phyloP scores from a whole-genome alignment of 2,329 filamentous ascomycete genomes.

The Arthrobotrys entomopaga region DNA sequence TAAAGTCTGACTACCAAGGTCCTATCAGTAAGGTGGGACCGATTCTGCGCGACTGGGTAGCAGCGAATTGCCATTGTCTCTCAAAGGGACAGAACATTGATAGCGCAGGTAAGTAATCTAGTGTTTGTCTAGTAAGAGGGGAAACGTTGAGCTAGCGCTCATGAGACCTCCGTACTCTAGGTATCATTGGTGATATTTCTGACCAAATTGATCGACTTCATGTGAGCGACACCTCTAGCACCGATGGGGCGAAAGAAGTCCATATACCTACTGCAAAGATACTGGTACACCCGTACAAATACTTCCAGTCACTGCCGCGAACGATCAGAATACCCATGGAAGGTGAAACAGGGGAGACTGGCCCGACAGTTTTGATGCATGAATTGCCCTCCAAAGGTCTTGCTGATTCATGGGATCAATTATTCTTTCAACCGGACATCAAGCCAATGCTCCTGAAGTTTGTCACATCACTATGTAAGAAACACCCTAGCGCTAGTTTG shows the following conservation, averaged over 20 bases:
- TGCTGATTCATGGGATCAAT: constrained; percentile 40
- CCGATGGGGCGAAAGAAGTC: constrained; percentile 6
- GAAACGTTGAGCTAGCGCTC: constrained; percentile 1
- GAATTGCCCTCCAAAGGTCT: constrained; percentile 28
- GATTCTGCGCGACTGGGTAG: constrained; percentile 23
- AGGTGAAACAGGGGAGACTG: constrained; percentile 17
- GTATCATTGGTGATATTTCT: constrained; percentile 22
- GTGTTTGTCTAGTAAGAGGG: neutral
- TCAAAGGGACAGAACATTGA: constrained; percentile 33
- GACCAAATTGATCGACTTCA: constrained; percentile 27
- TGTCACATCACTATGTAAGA: constrained; percentile 57
- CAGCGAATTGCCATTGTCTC: constrained; percentile 25
- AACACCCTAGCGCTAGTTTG: neutral
- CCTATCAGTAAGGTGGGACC: constrained; percentile 11
- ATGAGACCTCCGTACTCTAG: constrained; percentile 17
- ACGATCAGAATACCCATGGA: constrained; percentile 39
- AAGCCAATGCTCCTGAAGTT: constrained; percentile 57
- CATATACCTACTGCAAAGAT: constrained; percentile 33
- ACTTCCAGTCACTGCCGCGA: constrained; percentile 33
- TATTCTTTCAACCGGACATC: constrained; percentile 58
- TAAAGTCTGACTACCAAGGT: constrained; percentile 23
- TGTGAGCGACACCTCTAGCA: constrained; percentile 34
- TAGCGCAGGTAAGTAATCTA: constrained; percentile 17
- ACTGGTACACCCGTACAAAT: constrained; percentile 50
- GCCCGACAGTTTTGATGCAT: constrained; percentile 39